Conservation (phyloP, 768 basidiomycete species). For the Suillus sp. region DNA sequence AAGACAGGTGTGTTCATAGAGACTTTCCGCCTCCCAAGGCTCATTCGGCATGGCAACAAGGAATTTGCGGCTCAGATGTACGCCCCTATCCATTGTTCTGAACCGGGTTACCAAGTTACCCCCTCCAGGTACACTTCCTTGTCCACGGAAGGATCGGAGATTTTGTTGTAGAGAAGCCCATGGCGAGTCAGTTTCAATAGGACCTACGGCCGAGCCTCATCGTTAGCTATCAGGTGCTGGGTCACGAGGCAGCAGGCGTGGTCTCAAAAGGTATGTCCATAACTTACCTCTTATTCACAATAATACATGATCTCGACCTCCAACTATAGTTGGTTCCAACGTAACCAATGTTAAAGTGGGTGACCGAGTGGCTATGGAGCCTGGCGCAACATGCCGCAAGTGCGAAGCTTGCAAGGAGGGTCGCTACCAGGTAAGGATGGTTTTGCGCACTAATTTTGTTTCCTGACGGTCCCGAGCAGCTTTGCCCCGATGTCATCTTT, state of each 20-base stretch:
- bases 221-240: constrained; percentile 66
- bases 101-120: constrained; percentile 14
- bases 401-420: constrained; percentile 88
- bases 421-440: constrained; percentile 66
- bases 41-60: constrained; percentile 39
- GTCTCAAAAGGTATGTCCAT: constrained; percentile 57
- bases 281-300: neutral
- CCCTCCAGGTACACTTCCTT: constrained; percentile 69
- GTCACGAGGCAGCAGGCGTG: constrained; percentile 90
- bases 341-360: constrained; percentile 80
- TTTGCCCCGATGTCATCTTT: constrained; percentile 85
- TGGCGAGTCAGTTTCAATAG: constrained; percentile 47
- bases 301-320: neutral
- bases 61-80: constrained; percentile 92
- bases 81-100: constrained; percentile 20
- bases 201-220: constrained; percentile 1
- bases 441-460: constrained; percentile 3
- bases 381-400: constrained; percentile 80
- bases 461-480: constrained; percentile 40
- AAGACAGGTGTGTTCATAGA: constrained; percentile 70
- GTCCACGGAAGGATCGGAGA: constrained; percentile 79
- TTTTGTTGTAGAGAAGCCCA: constrained; percentile 78
- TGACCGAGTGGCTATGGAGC: constrained; percentile 90
- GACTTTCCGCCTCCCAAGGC: constrained; percentile 6
- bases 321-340: constrained; percentile 62